Evolutionary conservation across 2,329 filamentous ascomycete genomes (phyloP).

Genomic region (Sclerotinia nivalis): DNA sequence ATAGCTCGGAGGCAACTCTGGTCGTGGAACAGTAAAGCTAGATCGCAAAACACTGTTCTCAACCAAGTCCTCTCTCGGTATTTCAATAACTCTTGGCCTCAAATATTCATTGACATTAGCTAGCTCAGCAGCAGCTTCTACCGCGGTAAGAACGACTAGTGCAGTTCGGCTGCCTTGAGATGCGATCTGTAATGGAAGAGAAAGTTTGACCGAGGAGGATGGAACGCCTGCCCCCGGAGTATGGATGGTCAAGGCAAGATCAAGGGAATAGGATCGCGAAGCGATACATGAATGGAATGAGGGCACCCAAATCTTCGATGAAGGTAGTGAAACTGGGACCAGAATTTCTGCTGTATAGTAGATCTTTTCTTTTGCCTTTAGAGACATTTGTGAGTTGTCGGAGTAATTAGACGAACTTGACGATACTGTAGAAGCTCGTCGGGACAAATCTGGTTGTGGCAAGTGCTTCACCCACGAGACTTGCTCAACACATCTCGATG

Average conservation of each 20-base stretch:
- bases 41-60: constrained; percentile 35
- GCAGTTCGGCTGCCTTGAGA: constrained; percentile 31
- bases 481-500: constrained; percentile 39
- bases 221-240: constrained; percentile 47
- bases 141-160: constrained; percentile 26
- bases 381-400: constrained; percentile 24
- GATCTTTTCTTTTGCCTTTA: constrained; percentile 19
- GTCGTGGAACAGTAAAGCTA: constrained; percentile 2
- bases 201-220: constrained; percentile 40
- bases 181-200: constrained; percentile 39
- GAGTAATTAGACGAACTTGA: constrained; percentile 35
- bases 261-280: constrained; percentile 62
- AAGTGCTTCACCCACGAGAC: constrained; percentile 39
- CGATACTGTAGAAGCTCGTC: constrained; percentile 38
- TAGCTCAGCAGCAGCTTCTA: constrained; percentile 35
- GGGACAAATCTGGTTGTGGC: constrained; percentile 28
- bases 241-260: constrained; percentile 57
- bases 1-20: constrained; percentile 38
- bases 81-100: constrained; percentile 37
- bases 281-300: constrained; percentile 70
- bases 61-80: constrained; percentile 32
- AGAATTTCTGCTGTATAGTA: constrained; percentile 62
- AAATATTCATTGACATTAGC: constrained; percentile 37
- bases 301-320: constrained; percentile 62
- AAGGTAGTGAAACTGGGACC: constrained; percentile 62